These are phyloP conservation scores for Astrocystis sublimbata DNA, from an alignment of 495 filamentous ascomycete genomes.

Conservation along the genomic window DNA sequence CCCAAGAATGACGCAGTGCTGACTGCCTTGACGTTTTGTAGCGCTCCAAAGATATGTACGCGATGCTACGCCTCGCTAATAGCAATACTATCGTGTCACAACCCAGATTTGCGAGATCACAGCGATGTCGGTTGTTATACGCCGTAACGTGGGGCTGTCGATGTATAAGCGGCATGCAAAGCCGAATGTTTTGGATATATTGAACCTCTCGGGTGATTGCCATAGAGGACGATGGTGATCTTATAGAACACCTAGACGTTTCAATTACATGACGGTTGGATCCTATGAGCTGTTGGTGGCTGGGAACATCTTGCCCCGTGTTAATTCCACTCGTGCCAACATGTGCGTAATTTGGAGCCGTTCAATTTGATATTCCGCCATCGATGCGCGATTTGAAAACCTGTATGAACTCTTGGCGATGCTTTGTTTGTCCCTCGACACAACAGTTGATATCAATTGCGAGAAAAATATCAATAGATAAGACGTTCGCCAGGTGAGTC, in stretches of 20 bases:
- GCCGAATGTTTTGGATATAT: background rate
- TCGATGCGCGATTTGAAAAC: background rate
- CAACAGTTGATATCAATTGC: no score
- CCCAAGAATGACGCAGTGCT: background rate
- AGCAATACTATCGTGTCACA: conserved; percentile 35
- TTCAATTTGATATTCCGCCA: background rate
- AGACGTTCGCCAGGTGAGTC: background rate
- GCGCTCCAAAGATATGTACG: conserved; percentile 37
- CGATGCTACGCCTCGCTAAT: conserved; percentile 30
- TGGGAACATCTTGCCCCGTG: background rate
- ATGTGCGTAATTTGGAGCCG: background rate
- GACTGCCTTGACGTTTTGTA: background rate
- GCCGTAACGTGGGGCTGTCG: conserved; percentile 13
- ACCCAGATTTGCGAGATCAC: conserved; percentile 48
- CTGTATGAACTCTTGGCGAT: background rate
- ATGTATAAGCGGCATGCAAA: background rate
- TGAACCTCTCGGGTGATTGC: background rate
- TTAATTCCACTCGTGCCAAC: background rate
- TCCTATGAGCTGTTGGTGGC: background rate
- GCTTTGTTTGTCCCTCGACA: background rate
- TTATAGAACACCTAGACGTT: background rate
- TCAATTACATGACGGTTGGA: background rate
- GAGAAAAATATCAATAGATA: background rate
- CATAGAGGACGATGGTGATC: background rate
- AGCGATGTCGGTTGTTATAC: conserved; percentile 54